Evolutionary conservation across 2,329 filamentous ascomycete species (phyloP), one percentile per base, ranked within the genome.

Genomic region (Pestalotiopsis sp.): DNA sequence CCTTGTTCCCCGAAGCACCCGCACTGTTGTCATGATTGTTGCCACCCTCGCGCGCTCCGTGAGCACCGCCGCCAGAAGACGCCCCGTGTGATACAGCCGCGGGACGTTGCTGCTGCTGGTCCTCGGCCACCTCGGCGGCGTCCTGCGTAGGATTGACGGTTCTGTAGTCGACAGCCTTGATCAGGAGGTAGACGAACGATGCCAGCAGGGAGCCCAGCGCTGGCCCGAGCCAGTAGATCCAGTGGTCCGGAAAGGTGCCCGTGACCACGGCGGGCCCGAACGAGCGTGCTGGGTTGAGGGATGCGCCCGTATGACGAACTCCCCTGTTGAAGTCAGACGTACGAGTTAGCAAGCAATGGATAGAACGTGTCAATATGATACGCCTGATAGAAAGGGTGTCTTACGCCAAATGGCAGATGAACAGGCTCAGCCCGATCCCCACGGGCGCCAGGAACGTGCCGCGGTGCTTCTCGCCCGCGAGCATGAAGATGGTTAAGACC

Each of bases 401-500:
- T 71, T 71, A 77, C 76, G 77, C 80, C 66, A 75, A 74, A 69
- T 75, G 67, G 38, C 73, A 73, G 26, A 91, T 82, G 73, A 91
- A 91, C 24, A 91, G 81, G 0, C 87, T 79, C 3, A 90, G 75
- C 0, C 89, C 89, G 70, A 91, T 90, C 1, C 87, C 88, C 1
- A 91, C 78, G 0, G 89, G 89, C 0, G 88, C 88, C 3, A 91
- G 79, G 73, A 83, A 90, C 0, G 88, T 91, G 0, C 84, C 85
- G 68, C 86, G 86, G 74, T 90, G 88, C 74, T 91, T 90, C 71
- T 89, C 87, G 5, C 83, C 84, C 0, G 87, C 87, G 44, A 89
- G 78, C 87, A 89, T 89, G 73, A 86, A 83, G 64, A 88, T 83
- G 3, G 85, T 83, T 48, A 88, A 80, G 14, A 87, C 81, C 7